A percentile compares a stretch with the other conserved stretches of the same genome.
These are phyloP conservation scores for Mortierella sp. DNA, from an alignment of 371 early-diverging fungal genomes.

Conservation along the genomic window DNA sequence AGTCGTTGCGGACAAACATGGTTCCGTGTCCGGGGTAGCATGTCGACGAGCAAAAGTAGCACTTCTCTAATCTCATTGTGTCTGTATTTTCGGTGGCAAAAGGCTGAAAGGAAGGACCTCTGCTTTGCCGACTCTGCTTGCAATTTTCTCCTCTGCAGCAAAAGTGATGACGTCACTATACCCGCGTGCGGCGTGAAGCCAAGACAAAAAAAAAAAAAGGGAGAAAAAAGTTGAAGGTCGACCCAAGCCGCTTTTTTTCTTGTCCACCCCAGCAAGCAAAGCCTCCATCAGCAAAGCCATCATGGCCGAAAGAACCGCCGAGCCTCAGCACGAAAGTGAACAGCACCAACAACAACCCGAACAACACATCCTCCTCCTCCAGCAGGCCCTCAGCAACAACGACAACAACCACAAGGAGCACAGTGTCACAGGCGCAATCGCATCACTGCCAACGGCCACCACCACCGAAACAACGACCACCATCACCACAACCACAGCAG, in stretches of 20 bases:
- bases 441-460: not conserved
- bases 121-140: not conserved
- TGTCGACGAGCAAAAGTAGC: slow-evolving; percentile 99
- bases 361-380: not conserved
- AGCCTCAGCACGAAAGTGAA: slow-evolving; percentile 11
- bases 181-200: no score
- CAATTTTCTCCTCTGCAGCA: not conserved
- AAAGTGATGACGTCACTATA: not conserved
- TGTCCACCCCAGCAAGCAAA: not conserved
- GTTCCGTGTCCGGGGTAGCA: slow-evolving; percentile 99
- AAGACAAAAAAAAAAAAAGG: not conserved
- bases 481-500: not conserved
- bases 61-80: slow-evolving; percentile 98
- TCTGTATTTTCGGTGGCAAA: not conserved
- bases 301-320: slow-evolving; percentile 9
- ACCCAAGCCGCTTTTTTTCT: slow-evolving; percentile 4
- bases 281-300: slow-evolving; percentile 15
- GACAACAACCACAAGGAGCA: not conserved
- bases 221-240: not conserved
- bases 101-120: not conserved
- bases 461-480: not conserved
- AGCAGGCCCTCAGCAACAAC: not conserved
- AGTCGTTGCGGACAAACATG: slow-evolving; percentile 98
- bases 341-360: not conserved
- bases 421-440: not conserved